These are phyloP conservation scores for Furcasterigmium sp. DNA, from an alignment of 2,329 filamentous ascomycete genomes.

Conservation along the genomic window DNA sequence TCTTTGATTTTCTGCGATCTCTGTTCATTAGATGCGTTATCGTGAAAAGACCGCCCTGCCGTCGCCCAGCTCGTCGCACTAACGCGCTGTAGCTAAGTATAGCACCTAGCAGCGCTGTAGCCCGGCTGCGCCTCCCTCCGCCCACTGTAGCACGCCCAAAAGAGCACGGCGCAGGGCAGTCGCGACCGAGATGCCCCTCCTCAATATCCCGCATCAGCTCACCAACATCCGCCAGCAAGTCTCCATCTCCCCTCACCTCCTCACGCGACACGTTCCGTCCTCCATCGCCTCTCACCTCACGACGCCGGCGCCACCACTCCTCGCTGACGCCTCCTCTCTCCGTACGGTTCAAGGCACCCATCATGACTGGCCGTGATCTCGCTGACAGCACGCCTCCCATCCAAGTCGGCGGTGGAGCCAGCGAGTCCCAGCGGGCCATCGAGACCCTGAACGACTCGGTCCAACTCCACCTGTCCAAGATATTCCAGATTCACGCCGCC, in stretches of 20 bases:
- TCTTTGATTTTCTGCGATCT: too few relatives aligned
- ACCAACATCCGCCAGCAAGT: background rate
- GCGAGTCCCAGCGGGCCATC: conserved; percentile 33
- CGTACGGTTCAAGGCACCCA: background rate
- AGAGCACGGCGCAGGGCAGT: too few relatives aligned
- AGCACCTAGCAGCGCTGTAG: too few relatives aligned
- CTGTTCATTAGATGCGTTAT: too few relatives aligned
- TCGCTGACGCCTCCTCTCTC: background rate
- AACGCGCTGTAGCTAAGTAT: too few relatives aligned
- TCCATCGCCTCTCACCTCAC: background rate
- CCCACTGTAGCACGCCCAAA: too few relatives aligned
- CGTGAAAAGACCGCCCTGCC: too few relatives aligned
- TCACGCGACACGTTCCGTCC: background rate
- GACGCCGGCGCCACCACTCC: background rate
- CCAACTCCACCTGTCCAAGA: conserved; percentile 35
- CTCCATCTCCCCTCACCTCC: background rate
- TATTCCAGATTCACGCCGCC: conserved; percentile 40
- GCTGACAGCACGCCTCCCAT: background rate
- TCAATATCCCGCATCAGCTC: background rate
- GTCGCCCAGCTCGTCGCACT: too few relatives aligned
- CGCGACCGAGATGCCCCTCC: too few relatives aligned
- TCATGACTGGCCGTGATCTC: background rate
- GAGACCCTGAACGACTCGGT: conserved; percentile 33
- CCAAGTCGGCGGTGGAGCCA: conserved; percentile 44
- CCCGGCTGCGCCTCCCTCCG: too few relatives aligned